A percentile compares a stretch with the other conserved stretches of the same genome.
phyloP scores from a whole-genome alignment of 2,329 filamentous ascomycete species.

The Fusarium cicatricum region DNA sequence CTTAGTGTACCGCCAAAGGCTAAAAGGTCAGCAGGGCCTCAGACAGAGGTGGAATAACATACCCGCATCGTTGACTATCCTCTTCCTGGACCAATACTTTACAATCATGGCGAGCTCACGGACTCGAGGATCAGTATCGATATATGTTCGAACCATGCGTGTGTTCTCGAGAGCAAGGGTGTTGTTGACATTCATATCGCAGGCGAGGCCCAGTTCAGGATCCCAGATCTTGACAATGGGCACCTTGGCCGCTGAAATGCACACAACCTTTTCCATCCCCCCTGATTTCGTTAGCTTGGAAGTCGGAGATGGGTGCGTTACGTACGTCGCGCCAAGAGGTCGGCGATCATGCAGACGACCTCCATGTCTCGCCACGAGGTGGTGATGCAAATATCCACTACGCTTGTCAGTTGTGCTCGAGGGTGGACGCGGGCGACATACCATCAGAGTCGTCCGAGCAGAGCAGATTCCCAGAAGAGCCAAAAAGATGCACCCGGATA shows the following conservation, averaged over 20 bases:
- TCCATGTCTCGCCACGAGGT: slow-evolving; percentile 89
- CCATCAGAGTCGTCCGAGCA: slow-evolving; percentile 97
- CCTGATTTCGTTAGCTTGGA: slow-evolving; percentile 66
- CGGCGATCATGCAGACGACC: slow-evolving; percentile 88
- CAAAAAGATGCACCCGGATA: slow-evolving; percentile 92
- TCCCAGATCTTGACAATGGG: slow-evolving; percentile 99
- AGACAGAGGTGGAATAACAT: slow-evolving; percentile 48
- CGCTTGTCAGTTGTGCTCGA: slow-evolving; percentile 8
- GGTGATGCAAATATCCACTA: slow-evolving; percentile 97
- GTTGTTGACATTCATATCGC: slow-evolving; percentile 99
- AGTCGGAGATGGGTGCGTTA: slow-evolving; percentile 21
- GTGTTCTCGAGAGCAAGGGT: slow-evolving; percentile 95
- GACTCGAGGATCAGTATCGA: slow-evolving; percentile 90
- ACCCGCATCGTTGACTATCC: slow-evolving; percentile 97
- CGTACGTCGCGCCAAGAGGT: slow-evolving; percentile 85
- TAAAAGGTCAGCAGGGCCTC: slow-evolving; percentile 49
- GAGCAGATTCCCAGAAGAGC: slow-evolving; percentile 94
- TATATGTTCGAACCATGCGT: slow-evolving; percentile 96
- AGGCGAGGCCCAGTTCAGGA: slow-evolving; percentile 85
- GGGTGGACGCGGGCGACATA: slow-evolving; percentile 56
- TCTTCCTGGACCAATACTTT: slow-evolving; percentile 94
- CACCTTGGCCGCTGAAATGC: slow-evolving; percentile 93
- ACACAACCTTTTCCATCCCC: slow-evolving; percentile 96
- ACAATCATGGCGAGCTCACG: slow-evolving; percentile 94
- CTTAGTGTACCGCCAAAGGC: slow-evolving; percentile 93